Evolutionary conservation across 345 rosid species (phyloP), one percentile per base, ranked within the genome.

Genomic region (Gossypium ekmanianum): DNA sequence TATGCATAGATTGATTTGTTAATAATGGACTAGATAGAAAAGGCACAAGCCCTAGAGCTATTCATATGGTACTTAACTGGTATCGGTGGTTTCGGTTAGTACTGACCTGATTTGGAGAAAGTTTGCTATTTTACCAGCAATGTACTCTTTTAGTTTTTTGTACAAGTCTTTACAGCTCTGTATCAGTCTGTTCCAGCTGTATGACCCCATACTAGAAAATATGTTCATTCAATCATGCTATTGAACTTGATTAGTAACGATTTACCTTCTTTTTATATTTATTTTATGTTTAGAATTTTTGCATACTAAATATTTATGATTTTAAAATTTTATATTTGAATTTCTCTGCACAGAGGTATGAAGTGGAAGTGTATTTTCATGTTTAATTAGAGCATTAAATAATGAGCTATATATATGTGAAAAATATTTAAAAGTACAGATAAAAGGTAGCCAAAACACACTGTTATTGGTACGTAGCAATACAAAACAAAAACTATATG

Each of bases 11-110:
- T 57, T 39, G 17, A 34, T 34, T 41, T 63, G 61, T 12, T 50
- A 50, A 68, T 27, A 68, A 51, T 55, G 74, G 54, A 11, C 61
- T 65, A 41, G 22, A 61, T 54, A 50, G 22, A 29, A 52, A 68
- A 59, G 9, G 71, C 16, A 73, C 27, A 11, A 5, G 16, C 18
- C 68, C n/a, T 26, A 22, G 29, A 27, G 34, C 29, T 57, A 22
- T 57, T 57, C 9, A 9, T 55, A 17, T 55, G 62, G 62, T 57
- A 22, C 29, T 56, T 9, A 18, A 20, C 61, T 20, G 24, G 59
- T 9, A 56, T 7, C 9, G 7, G 27, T 57, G 61, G 27, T 58
- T 58, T 22, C 24, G 4, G 63, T 12, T 1, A 9, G 39, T 59
- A 59, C 3, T 24, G 16, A 24, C 27, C 27, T 56, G 61, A 7